Evolutionary conservation across 2,329 filamentous ascomycete genomes (phyloP), one percentile per base, ranked within the genome.

Genomic region (Fusarium sp.): DNA sequence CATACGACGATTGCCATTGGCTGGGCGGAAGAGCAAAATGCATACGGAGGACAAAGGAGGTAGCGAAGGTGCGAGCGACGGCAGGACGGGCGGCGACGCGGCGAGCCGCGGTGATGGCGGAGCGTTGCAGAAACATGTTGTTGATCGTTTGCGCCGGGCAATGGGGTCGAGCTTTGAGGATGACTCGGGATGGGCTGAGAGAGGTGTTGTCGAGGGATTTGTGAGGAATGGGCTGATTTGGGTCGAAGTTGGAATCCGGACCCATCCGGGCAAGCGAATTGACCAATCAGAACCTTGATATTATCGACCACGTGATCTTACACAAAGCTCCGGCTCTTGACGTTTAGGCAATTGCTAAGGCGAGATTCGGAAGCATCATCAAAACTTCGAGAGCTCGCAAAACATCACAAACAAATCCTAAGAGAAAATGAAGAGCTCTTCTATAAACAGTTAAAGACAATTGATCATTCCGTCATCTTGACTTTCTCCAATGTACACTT

Each of bases 61-160:
- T 89, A 72, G 86, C 81, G 79, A 91, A 89, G 81, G 82, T 85
- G 80, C 89, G 88, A 75, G 85, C 84, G 77, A 85, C 80, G 69
- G 82, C 81, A 72, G 88, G 86, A 57, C 76, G 82, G 77, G 85
- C 84, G 65, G 84, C 88, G 66, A 77, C 80, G 72, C 89, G 87
- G 79, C 89, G 88, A 77, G 87, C 88, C 78, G 84, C 87, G 74
- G 85, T 82, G 72, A 88, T 77, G 79, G 85, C 88, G 77, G 88
- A 84, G 79, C 89, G 89, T 84, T 89, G 87, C 79, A 91, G 79
- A 75, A 90, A 88, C 89, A 91, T 79, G 80, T 76, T 70, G 60
- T 63, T 60, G 48, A 68, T 63, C 62, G 64, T 63, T 67, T 72
- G 72, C 64, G 73, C 65, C 66, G 58, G 46, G 61, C 61, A 68